Conservation (phyloP, 306 rosid genomes). For the Dicorynia guianensis region DNA sequence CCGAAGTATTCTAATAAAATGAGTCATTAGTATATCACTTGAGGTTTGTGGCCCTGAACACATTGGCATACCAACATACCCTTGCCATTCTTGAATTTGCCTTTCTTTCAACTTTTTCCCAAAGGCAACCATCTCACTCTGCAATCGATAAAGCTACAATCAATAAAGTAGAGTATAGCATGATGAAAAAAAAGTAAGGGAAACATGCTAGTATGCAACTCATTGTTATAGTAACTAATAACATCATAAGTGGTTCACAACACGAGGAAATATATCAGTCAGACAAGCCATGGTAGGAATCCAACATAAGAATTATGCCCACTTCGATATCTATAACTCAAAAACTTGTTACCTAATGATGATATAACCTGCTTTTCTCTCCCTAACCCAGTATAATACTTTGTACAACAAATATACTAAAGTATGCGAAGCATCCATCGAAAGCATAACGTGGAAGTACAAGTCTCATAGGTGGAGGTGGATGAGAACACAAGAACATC, state of each 20-base stretch:
- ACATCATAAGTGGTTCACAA: background rate
- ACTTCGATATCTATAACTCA: background rate
- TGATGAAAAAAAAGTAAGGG: conserved; percentile 10
- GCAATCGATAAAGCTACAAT: conserved; percentile 32
- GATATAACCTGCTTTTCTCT: conserved; percentile 16
- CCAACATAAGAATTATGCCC: conserved; percentile 4
- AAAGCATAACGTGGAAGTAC: conserved; percentile 15
- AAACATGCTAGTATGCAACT: conserved; percentile 2
- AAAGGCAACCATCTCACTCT: conserved; percentile 91
- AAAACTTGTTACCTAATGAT: conserved; percentile 8
- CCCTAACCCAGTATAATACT: conserved; percentile 13
- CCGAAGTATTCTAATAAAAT: conserved; percentile 4
- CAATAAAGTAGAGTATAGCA: conserved; percentile 28
- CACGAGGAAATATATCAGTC: conserved; percentile 1
- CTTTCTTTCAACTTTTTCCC: conserved; percentile 98
- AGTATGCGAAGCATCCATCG: conserved; percentile 15
- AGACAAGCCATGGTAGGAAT: conserved; percentile 14
- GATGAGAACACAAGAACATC: conserved; percentile 22
- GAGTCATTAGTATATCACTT: background rate
- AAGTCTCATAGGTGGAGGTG: conserved; percentile 17
- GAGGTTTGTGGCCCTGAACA: background rate
- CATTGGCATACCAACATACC: conserved; percentile 58
- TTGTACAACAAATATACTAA: background rate
- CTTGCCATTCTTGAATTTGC: conserved; percentile 88
- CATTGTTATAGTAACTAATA: background rate